A percentile compares a stretch with the other conserved stretches of the same genome.
Evolutionary conservation across 495 filamentous ascomycete species (phyloP).

Genomic region (Daldinia childiae): DNA sequence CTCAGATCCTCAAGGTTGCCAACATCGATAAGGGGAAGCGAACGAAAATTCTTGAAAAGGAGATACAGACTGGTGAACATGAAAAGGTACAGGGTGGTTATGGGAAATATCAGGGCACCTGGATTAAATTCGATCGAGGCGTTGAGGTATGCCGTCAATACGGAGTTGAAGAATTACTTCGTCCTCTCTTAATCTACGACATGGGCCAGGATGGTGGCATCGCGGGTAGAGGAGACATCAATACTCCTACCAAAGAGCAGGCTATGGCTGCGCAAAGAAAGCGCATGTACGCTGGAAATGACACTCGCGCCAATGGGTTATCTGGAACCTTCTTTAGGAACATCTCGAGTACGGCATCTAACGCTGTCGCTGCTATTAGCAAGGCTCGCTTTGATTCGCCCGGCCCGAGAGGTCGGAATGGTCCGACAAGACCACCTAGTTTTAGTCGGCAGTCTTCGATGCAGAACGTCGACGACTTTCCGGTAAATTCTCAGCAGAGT

Average conservation of each 20-base stretch:
- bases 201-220: constrained; percentile 78
- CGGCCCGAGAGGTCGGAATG: constrained; percentile 67
- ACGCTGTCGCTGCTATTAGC: constrained; percentile 92
- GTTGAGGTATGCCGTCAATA: constrained; percentile 94
- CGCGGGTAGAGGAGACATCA: constrained; percentile 67
- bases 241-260: constrained; percentile 99
- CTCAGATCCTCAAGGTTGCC: constrained; percentile 94
- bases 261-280: constrained; percentile 98
- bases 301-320: constrained; percentile 71
- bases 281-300: constrained; percentile 76
- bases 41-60: constrained; percentile 97
- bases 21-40: constrained; percentile 96
- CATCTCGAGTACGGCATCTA: constrained; percentile 90
- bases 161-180: constrained; percentile 86
- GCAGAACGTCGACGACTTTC: constrained; percentile 63
- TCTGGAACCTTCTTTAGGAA: constrained; percentile 94
- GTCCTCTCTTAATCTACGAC: constrained; percentile 88
- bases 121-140: constrained; percentile 92
- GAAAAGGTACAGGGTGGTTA: constrained; percentile 99
- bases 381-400: constrained; percentile 94
- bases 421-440: constrained; percentile 59
- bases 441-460: constrained; percentile 68
- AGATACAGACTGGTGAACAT: constrained; percentile 93
- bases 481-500: constrained; percentile 60
- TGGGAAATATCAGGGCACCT: constrained; percentile 98